Evolutionary conservation across 2,329 filamentous ascomycete genomes (phyloP).

Genomic region (Nothophaeocryptopus gaeumannii): DNA sequence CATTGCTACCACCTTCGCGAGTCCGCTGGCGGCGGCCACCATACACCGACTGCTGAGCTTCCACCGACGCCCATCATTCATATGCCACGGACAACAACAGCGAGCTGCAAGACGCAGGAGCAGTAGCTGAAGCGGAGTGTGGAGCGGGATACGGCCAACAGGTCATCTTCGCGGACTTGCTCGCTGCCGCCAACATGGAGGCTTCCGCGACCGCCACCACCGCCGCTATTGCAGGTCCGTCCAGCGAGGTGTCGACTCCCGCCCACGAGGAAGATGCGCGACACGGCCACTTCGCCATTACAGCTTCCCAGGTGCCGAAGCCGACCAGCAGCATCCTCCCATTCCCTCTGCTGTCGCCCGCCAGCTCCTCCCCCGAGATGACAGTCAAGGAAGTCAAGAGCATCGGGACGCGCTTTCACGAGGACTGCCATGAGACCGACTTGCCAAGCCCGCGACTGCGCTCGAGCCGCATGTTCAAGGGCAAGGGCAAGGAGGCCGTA

Average conservation of each 20-base stretch:
- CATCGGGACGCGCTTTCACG: constrained; percentile 30
- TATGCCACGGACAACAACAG: too few relatives aligned
- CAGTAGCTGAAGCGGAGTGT: too few relatives aligned
- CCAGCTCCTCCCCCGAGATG: constrained; percentile 17
- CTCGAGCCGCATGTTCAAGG: constrained; percentile 49
- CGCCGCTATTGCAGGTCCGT: constrained; percentile 18
- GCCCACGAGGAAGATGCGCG: constrained; percentile 29
- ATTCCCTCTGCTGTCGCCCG: constrained; percentile 10
- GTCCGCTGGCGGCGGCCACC: too few relatives aligned
- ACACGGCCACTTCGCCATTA: constrained; percentile 27
- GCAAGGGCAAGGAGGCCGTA: constrained; percentile 42
- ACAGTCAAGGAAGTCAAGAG: constrained; percentile 29
- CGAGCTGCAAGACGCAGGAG: too few relatives aligned
- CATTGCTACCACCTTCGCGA: too few relatives aligned
- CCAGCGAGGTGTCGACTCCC: constrained; percentile 23
- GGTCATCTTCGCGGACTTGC: constrained; percentile 1
- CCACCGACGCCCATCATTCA: too few relatives aligned
- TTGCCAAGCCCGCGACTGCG: constrained; percentile 31
- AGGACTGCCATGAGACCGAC: constrained; percentile 32
- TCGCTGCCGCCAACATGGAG: background rate
- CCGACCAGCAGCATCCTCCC: constrained; percentile 19
- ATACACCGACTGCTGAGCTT: too few relatives aligned
- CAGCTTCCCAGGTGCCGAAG: constrained; percentile 30
- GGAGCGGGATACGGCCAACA: too few relatives aligned
- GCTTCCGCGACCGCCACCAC: constrained; percentile 4